These are phyloP conservation scores for Sordariomycetes sp. DNA, from an alignment of 2,329 filamentous ascomycete species.

Conservation along the genomic window DNA sequence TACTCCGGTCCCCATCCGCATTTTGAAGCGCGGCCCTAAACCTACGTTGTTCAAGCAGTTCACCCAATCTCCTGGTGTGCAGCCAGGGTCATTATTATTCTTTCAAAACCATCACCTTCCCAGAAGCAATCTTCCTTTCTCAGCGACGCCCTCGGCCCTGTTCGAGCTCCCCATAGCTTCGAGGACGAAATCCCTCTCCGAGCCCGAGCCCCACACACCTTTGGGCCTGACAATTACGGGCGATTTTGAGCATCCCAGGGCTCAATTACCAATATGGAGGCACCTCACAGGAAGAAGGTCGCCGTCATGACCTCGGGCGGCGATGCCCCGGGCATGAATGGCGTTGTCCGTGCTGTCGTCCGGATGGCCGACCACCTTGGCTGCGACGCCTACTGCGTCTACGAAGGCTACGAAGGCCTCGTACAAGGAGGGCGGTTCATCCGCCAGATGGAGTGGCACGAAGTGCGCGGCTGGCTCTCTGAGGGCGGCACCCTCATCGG, in stretches of 20 bases:
- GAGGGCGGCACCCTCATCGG: conserved; percentile 94
- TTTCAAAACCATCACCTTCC: neutral
- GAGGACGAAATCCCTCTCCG: neutral
- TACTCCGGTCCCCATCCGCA: neutral
- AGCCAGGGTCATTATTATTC: neutral
- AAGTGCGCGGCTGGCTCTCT: conserved; percentile 87
- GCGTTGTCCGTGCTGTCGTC: conserved; percentile 78
- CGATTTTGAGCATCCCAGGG: neutral
- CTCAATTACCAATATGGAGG: conserved; percentile 20
- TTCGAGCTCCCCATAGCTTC: neutral
- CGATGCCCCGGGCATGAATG: conserved; percentile 93
- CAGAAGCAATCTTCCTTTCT: neutral
- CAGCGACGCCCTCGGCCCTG: neutral
- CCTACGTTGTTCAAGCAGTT: neutral
- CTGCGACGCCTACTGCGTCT: conserved; percentile 71
- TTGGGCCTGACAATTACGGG: neutral
- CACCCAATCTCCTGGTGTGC: neutral
- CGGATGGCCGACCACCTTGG: conserved; percentile 80
- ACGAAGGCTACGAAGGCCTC: conserved; percentile 93
- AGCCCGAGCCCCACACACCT: neutral
- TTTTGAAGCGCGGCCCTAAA: neutral
- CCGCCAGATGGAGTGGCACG: conserved; percentile 78
- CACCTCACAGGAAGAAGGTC: conserved; percentile 51
- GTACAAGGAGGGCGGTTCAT: conserved; percentile 86
- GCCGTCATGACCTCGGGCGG: conserved; percentile 91